Evolutionary conservation across 169 alveolate genomes (phyloP).

Genomic region (Cystoisospora suis): DNA sequence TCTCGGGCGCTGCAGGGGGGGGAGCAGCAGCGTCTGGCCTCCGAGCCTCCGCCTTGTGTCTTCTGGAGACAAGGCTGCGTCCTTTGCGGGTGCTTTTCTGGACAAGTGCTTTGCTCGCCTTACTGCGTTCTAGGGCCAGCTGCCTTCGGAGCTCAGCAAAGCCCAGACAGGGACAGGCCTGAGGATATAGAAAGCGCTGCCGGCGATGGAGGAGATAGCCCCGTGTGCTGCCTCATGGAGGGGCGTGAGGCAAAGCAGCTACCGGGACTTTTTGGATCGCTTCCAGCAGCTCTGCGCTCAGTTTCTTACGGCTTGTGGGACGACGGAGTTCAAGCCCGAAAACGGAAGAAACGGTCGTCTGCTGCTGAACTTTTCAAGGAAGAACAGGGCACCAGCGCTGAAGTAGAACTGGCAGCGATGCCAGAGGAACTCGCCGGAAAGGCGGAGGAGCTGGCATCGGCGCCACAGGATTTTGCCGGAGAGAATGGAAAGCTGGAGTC

Average conservation of each 20-base stretch:
- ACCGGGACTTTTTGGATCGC: background rate
- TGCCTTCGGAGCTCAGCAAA: background rate
- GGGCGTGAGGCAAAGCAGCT: background rate
- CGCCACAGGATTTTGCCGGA: background rate
- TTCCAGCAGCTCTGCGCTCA: background rate
- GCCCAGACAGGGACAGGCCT: background rate
- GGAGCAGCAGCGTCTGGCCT: background rate
- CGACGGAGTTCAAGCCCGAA: background rate
- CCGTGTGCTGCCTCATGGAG: background rate
- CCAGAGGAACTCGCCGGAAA: background rate
- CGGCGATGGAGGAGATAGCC: background rate
- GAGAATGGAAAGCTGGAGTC: background rate
- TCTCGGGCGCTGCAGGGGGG: background rate
- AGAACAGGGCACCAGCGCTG: background rate
- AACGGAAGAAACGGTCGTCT: background rate
- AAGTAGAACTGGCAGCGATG: background rate
- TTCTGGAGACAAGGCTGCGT: conserved; percentile 30
- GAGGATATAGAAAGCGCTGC: background rate
- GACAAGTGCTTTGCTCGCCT: background rate
- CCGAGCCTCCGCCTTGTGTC: background rate
- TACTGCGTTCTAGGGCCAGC: background rate
- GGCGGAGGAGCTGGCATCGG: background rate
- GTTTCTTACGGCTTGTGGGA: conserved; percentile 22
- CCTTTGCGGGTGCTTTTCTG: conserved; percentile 16
- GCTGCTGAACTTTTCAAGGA: background rate